These are phyloP conservation scores for Solanum lycopersicoides DNA, from an alignment of 257 asterid species.

Conservation along the genomic window DNA sequence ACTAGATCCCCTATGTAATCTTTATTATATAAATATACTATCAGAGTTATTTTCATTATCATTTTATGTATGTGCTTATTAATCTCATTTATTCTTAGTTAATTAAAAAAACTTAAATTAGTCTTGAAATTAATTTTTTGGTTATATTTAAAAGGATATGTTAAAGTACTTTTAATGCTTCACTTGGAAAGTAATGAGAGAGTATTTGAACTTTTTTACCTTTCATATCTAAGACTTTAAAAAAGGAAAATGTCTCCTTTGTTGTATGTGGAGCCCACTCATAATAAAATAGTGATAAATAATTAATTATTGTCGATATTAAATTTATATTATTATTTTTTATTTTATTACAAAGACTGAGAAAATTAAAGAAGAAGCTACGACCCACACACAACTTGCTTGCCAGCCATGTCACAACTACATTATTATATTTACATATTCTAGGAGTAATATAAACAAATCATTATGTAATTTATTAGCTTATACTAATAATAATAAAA, in stretches of 20 bases:
- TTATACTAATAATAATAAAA: background rate
- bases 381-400: background rate
- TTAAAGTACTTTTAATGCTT: background rate
- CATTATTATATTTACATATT: background rate
- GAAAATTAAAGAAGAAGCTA: background rate
- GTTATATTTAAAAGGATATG: background rate
- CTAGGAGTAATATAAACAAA: background rate
- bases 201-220: background rate
- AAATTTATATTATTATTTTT: background rate
- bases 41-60: background rate
- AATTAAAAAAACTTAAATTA: background rate
- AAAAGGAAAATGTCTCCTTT: background rate
- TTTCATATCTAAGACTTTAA: background rate
- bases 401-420: conserved; percentile 1
- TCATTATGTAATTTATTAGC: conserved; percentile 10
- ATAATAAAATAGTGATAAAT: background rate
- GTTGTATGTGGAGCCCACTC: background rate
- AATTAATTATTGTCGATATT: background rate
- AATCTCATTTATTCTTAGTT: background rate
- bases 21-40: background rate
- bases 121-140: background rate
- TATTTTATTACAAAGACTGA: background rate
- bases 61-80: background rate
- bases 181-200: background rate
- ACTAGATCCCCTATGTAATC: background rate